phyloP scores from a whole-genome alignment of 1,284 basidiomycete species.

The Leccinum solheimii region DNA sequence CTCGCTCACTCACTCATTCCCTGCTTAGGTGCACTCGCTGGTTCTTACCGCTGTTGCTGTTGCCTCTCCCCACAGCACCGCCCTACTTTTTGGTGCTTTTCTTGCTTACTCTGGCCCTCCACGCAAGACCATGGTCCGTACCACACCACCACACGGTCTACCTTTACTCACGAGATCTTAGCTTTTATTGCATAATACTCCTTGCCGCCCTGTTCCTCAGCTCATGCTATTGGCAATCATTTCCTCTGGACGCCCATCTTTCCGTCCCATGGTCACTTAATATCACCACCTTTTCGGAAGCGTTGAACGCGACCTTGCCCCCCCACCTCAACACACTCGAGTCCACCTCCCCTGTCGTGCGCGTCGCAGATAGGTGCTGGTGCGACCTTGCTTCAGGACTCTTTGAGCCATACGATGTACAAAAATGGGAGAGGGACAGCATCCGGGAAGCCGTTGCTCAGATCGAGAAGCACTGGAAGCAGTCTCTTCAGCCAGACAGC shows the following conservation, averaged over 20 bases:
- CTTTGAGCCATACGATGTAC: constrained; percentile 73
- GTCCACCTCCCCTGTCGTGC: constrained; percentile 44
- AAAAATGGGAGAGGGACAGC: constrained; percentile 68
- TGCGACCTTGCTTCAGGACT: constrained; percentile 65
- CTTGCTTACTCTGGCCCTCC: constrained; percentile 69
- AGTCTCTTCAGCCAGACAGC: constrained; percentile 13
- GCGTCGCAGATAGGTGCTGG: constrained; percentile 75
- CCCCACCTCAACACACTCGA: constrained; percentile 36
- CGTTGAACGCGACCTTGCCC: constrained; percentile 46
- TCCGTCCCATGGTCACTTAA: constrained; percentile 63
- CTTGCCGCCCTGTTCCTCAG: constrained; percentile 77
- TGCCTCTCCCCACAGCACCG: constrained; percentile 76
- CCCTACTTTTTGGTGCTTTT: constrained; percentile 75
- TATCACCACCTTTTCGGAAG: constrained; percentile 68
- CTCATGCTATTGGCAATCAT: constrained; percentile 83
- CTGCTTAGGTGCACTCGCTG: constrained; percentile 71
- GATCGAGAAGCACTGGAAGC: constrained; percentile 45
- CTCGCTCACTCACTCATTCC: constrained; percentile 1
- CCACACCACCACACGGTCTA: background rate
- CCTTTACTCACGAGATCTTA: constrained; percentile 31
- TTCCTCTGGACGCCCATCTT: constrained; percentile 61
- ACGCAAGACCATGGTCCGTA: constrained; percentile 76
- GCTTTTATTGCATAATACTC: constrained; percentile 81
- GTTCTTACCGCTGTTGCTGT: constrained; percentile 73
- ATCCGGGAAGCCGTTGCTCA: constrained; percentile 49